Evolutionary conservation across 208 protist genomes (phyloP).

Genomic region (Wallacemonas collosoma): DNA sequence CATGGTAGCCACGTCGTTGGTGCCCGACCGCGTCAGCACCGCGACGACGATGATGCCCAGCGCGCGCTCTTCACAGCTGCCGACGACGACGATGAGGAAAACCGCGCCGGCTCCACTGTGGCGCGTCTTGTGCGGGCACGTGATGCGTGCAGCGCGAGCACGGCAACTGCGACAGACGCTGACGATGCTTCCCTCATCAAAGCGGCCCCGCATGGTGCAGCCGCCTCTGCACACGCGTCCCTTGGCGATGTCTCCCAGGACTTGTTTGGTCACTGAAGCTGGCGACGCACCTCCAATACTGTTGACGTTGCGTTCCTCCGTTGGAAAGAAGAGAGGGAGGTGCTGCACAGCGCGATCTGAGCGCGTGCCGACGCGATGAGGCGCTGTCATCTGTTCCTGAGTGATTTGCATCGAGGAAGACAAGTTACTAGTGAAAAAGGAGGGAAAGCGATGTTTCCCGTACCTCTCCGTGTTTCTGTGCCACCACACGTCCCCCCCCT

Average conservation of each 20-base stretch:
- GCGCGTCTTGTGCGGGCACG: background rate
- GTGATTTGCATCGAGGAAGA: no score
- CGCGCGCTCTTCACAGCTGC: constrained; percentile 12
- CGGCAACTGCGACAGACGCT: background rate
- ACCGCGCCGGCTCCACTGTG: background rate
- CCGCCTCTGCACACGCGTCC: background rate
- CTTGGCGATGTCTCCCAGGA: background rate
- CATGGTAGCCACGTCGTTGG: background rate
- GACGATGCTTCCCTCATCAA: constrained; percentile 8
- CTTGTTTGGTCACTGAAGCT: constrained; percentile 6
- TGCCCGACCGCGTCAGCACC: background rate
- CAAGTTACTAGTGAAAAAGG: no score
- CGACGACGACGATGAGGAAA: constrained; percentile 11
- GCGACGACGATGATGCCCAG: constrained; percentile 3
- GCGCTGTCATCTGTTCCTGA: no score
- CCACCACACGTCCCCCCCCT: no score
- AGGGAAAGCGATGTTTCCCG: no score
- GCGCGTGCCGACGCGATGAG: no score
- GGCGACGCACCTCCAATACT: background rate
- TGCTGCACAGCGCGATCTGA: no score
- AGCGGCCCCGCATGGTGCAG: background rate
- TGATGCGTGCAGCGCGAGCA: background rate
- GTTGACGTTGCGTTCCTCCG: background rate
- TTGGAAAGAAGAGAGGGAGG: background rate
- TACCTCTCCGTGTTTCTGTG: no score